Evolutionary conservation across 768 basidiomycete species (phyloP).

Genomic region (Tylopilus intermedius): DNA sequence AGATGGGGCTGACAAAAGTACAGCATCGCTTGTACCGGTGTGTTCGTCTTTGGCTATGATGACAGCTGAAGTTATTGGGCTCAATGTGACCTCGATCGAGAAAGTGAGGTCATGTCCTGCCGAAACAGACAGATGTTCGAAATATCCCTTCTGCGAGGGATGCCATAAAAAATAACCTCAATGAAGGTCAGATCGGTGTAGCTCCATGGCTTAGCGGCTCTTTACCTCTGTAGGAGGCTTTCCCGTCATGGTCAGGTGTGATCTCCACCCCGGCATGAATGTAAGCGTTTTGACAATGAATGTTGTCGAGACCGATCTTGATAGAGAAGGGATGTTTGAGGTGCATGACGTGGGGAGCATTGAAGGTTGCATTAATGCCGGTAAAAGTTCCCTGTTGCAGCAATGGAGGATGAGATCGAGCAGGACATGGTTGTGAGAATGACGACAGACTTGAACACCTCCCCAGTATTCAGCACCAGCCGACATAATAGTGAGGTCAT

Average conservation of each 20-base stretch:
- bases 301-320: background rate
- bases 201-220: no score
- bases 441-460: background rate
- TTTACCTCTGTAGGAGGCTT: slow-evolving; percentile 3
- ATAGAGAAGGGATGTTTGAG: background rate
- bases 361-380: background rate
- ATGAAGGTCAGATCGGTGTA: background rate
- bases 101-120: background rate
- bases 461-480: background rate
- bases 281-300: background rate
- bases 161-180: slow-evolving; percentile 13
- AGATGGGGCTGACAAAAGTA: background rate
- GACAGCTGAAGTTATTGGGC: no score
- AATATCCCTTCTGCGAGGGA: background rate
- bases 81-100: no score
- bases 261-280: background rate
- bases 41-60: background rate
- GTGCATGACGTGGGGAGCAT: no score
- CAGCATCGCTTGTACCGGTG: background rate
- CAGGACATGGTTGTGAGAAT: background rate
- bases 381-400: background rate
- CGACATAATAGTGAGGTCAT: background rate
- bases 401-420: background rate
- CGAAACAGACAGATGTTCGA: background rate
- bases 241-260: background rate